Evolutionary conservation across 768 basidiomycete genomes (phyloP).

Genomic region (Lentinula lateritia): DNA sequence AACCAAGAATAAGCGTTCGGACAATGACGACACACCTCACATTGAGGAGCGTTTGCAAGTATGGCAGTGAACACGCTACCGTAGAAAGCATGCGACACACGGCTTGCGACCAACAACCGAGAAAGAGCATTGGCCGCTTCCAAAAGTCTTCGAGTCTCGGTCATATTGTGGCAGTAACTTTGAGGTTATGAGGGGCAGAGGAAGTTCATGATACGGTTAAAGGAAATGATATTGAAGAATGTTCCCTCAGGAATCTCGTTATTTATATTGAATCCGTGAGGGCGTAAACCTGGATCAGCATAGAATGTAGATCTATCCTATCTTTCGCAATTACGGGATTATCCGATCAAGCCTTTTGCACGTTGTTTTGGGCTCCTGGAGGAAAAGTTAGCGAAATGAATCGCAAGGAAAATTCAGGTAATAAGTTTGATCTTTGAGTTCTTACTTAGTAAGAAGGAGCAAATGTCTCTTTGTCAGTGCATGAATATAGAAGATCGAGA

Average conservation of each 20-base stretch:
- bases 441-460: too few relatives aligned
- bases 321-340: constrained; percentile 37
- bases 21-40: constrained; percentile 47
- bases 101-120: constrained; percentile 44
- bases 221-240: constrained; percentile 33
- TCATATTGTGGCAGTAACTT: constrained; percentile 36
- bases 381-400: neutral
- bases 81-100: constrained; percentile 77
- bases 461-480: too few relatives aligned
- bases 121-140: constrained; percentile 78
- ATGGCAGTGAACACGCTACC: constrained; percentile 69
- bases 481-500: too few relatives aligned
- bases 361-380: neutral
- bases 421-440: neutral
- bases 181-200: constrained; percentile 19
- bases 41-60: constrained; percentile 57
- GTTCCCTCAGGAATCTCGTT: constrained; percentile 25
- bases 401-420: neutral
- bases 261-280: constrained; percentile 44
- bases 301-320: constrained; percentile 34
- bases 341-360: constrained; percentile 36
- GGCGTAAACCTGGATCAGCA: constrained; percentile 37
- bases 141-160: constrained; percentile 68
- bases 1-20: neutral
- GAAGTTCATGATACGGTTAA: constrained; percentile 51